Conservation (phyloP, 2,329 filamentous ascomycete genomes). For the Xylariales sp. region DNA sequence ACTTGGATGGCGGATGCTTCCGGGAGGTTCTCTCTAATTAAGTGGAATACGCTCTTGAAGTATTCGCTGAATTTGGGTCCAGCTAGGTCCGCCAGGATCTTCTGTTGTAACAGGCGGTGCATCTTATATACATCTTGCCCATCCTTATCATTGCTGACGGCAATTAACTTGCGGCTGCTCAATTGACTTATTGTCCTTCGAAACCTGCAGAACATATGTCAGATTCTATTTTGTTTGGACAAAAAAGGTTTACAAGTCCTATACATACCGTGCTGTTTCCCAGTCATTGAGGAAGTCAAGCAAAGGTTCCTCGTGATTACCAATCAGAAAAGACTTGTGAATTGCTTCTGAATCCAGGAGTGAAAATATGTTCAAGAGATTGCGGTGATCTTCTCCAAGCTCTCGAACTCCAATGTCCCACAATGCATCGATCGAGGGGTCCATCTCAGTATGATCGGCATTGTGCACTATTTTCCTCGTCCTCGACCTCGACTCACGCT, state of each 20-base stretch:
- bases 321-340: constrained; percentile 14
- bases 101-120: constrained; percentile 14
- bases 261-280: too few species aligned
- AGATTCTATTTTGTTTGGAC: too few species aligned
- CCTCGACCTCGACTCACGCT: constrained; percentile 7
- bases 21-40: constrained; percentile 11
- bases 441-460: too few species aligned
- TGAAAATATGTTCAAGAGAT: constrained; percentile 15
- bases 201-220: too few species aligned
- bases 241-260: too few species aligned
- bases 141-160: constrained; percentile 5
- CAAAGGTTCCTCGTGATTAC: constrained; percentile 11
- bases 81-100: constrained; percentile 13
- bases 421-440: constrained; percentile 2
- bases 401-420: constrained; percentile 18
- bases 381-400: constrained; percentile 8
- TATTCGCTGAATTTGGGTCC: constrained; percentile 10
- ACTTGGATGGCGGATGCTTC: constrained; percentile 6
- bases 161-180: constrained; percentile 11
- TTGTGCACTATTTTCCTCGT: constrained; percentile 1
- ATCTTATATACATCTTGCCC: constrained; percentile 11
- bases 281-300: constrained; percentile 11
- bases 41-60: constrained; percentile 9
- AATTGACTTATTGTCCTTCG: constrained; percentile 14
- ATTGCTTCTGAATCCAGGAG: constrained; percentile 17